Evolutionary conservation across 805 yeast species (phyloP), one percentile per base, ranked within the genome.

Genomic region (Pichia eremophila): DNA sequence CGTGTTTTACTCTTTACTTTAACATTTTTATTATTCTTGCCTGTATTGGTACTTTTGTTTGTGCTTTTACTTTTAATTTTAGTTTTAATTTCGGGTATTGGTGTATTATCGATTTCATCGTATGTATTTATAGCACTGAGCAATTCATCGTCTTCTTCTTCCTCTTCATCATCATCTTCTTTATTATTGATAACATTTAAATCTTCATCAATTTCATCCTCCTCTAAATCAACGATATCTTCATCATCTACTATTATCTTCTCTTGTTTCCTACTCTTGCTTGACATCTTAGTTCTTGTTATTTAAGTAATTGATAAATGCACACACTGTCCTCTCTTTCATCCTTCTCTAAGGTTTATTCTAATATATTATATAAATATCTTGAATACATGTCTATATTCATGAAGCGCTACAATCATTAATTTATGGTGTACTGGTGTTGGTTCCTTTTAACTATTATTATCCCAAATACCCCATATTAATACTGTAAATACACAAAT

Each of bases 201-300:
- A n/a, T 44, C 49, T 28, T 53, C 53, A 25, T 53, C 56, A 25
- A 43, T 48, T 10, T 51, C 53, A 35, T 48, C 54, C 12, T 34
- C 50, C 8, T 45, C 47, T 6, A 44, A 43, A n/a, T 46, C 54
- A 34, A 40, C 25, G 8, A 38, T 38, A 34, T 45, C 52, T 15
- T 40, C 45, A 27, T 40, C 46, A 5, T 48, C 52, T 22, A 40
- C 51, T 17, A 32, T 14, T 7, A 3, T 32, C 9, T 7, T 32
- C 36, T 14, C 36, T 32, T 12, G n/a, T 56, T 25, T 51, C 59
- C 3, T 53, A 54, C 39, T 55, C 61, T 32, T 32, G 12, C 32
- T 29, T 29, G 32, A 4, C 32, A 29, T 29, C 12, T 8, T 29
- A 29, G 22, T 19, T 19, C 3, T 19, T 19, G 22, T 3, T 19